Evolutionary conservation across 2,329 filamentous ascomycete species (phyloP).

Genomic region (Fusarium tricinctum): DNA sequence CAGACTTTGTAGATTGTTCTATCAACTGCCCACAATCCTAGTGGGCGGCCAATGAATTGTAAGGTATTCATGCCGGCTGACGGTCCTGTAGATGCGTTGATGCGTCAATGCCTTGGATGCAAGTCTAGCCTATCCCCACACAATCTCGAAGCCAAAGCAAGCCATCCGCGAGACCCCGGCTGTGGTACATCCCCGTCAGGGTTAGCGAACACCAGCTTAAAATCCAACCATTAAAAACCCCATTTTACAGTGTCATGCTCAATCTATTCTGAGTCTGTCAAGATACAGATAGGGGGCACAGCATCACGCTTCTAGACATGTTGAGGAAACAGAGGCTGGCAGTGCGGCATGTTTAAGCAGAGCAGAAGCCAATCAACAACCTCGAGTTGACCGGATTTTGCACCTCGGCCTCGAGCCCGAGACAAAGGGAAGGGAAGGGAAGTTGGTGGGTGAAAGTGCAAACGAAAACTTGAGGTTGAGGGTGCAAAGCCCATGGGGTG

Average conservation of each 20-base stretch:
- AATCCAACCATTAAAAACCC: slow-evolving; percentile 8
- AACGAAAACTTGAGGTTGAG: slow-evolving; percentile 27
- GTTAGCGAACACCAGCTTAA: slow-evolving; percentile 14
- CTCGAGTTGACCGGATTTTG: slow-evolving; percentile 48
- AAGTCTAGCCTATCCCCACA: slow-evolving; percentile 46
- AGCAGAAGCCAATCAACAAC: slow-evolving; percentile 45
- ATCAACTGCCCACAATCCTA: slow-evolving; percentile 15
- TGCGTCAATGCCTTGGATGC: slow-evolving; percentile 60
- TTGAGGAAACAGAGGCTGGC: slow-evolving; percentile 31
- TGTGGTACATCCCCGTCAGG: slow-evolving; percentile 40
- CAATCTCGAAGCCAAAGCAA: slow-evolving; percentile 41
- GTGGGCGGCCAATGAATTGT: slow-evolving; percentile 23
- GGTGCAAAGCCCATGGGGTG: slow-evolving; percentile 36
- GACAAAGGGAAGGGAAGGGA: slow-evolving; percentile 1
- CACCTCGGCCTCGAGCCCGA: slow-evolving; percentile 13
- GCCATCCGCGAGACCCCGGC: slow-evolving; percentile 40
- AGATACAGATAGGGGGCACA: slow-evolving; percentile 26
- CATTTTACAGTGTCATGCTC: not conserved
- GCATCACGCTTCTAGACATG: slow-evolving; percentile 20
- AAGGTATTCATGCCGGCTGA: slow-evolving; percentile 39
- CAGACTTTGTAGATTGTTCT: slow-evolving; percentile 15
- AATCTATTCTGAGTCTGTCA: slow-evolving; percentile 22
- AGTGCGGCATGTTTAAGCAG: slow-evolving; percentile 15
- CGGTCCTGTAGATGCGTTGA: slow-evolving; percentile 55
- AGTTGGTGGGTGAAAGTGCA: slow-evolving; percentile 31